phyloP scores from a whole-genome alignment of 257 asterid genomes.

The Anisodus tanguticus region DNA sequence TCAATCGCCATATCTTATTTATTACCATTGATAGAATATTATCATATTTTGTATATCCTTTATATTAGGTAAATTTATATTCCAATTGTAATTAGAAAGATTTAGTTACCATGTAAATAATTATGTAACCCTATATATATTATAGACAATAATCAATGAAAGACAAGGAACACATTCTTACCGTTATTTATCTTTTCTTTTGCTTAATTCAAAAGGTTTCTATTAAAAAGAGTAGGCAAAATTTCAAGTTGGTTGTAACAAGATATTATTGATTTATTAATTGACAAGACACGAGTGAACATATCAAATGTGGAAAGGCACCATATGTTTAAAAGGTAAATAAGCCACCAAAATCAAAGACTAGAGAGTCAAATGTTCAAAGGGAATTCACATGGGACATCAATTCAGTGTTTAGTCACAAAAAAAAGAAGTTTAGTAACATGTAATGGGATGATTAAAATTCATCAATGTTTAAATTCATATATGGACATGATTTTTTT shows the following conservation, averaged over 20 bases:
- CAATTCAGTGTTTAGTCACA: slow-evolving; percentile 2
- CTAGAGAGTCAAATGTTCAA: slow-evolving; percentile 30
- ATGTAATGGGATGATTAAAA: neutral
- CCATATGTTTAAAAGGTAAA: neutral
- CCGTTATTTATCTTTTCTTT: neutral
- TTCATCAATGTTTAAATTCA: neutral
- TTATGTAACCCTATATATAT: too few species aligned
- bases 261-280: neutral
- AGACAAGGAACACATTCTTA: too few species aligned
- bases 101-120: too few species aligned
- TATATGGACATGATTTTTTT: neutral
- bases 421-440: neutral
- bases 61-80: too few species aligned
- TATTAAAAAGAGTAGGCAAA: neutral
- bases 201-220: neutral
- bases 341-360: neutral
- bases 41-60: too few species aligned
- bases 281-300: neutral
- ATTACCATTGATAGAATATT: too few species aligned
- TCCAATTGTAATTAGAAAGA: too few species aligned
- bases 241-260: neutral
- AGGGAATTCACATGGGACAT: slow-evolving; percentile 30
- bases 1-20: too few species aligned
- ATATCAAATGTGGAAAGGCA: neutral
- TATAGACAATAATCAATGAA: too few species aligned